Base-by-base conservation (phyloP, 345 rosid genomes). In the Eucalyptus curtisii region DNA sequence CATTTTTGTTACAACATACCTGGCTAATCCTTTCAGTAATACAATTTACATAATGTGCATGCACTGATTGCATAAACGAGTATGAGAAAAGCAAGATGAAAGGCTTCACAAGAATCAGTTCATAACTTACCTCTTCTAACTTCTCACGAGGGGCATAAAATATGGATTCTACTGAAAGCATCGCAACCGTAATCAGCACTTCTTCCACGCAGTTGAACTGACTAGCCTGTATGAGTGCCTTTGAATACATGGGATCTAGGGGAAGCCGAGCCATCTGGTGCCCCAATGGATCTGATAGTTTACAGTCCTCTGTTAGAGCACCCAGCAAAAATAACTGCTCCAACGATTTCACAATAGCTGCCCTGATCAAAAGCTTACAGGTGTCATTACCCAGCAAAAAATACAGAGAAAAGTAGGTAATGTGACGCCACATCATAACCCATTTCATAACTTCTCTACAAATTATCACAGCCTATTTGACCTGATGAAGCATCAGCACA, bases 251-350 rank as follows among this genome's bases (percentile, higher is more conserved):
- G 85, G 98, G 99, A 87, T 97, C 97, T 47, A 97, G 91, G 50
- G 99, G 99, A 81, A 97, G 96, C 90, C 96, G 98, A 88, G 98
- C 93, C 99, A 97, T 97, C 92, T 95, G 99, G 90, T 90, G 92
- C 86, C 99, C 99, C 50, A 91, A 92, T 49, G 99, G 99, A 90
- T 95, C 92, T 22, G 96, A 95, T 87, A 97, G 91, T 92, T 96
- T 95, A 89, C 97, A 93, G 37, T 96, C 99, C 91, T 96, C 98
- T 10, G 97, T 94, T 91, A 96, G 93, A 91, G 99, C 99, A 89
- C 98, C 99, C 49, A 97, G 95, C 93, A 95, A 90, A 61, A 89
- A 93, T 92, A 97, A 91, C 86, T 97, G 96, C 90, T 94, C 98
- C 95, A 97, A 87, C 30, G 99, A 97, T 91, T 95, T 96, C 90